Evolutionary conservation across 306 rosid species (phyloP), one percentile per base, ranked within the genome.

Genomic region (Dryas drummondii): DNA sequence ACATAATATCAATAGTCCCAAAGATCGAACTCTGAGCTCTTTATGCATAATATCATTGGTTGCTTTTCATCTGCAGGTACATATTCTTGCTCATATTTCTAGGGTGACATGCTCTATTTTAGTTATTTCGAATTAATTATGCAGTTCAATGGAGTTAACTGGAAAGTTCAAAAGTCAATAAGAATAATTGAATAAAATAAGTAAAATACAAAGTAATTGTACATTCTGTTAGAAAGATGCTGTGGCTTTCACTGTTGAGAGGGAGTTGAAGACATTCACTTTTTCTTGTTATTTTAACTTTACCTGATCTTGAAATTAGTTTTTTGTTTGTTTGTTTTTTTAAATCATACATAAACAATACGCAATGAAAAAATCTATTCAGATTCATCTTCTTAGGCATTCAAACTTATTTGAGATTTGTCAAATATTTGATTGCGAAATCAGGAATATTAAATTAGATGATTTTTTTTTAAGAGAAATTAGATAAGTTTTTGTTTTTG

Each of bases 1-100:
- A 4, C 61, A 69, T 69, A 32, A 69, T 52, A 69, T 69, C 61
- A 69, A 69, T 56, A 27, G 48, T 52, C 73, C 73, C 6, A 69
- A 52, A 69, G 73, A 52, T 69, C 49, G 61, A 69, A 69, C 73
- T 51, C 48, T 69, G 11, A 69, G 73, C 44, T 69, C 73, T 37
- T 52, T 69, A 51, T 7, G 73, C 73, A 69, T 69, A 69, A 51
- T 52, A 69, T 41, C 57, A 8, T 51, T 69, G 73, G 61, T 69
- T 37, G 49, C 48, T 15, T 69, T 69, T 15, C 73, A 69, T 69
- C 27, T 51, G 61, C 73, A 69, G 73, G 73, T 69, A 69, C 32
- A 5, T 52, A 9, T 32, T 51, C 48, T 16, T 32, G 49, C 73
- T 41, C n/a, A 51, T 69, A 15, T 37, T 69, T 27, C 19, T 51